Evolutionary conservation across 1,139 yeast species (phyloP), one percentile per base, ranked within the genome.

Genomic region (Hansenula sp.): DNA sequence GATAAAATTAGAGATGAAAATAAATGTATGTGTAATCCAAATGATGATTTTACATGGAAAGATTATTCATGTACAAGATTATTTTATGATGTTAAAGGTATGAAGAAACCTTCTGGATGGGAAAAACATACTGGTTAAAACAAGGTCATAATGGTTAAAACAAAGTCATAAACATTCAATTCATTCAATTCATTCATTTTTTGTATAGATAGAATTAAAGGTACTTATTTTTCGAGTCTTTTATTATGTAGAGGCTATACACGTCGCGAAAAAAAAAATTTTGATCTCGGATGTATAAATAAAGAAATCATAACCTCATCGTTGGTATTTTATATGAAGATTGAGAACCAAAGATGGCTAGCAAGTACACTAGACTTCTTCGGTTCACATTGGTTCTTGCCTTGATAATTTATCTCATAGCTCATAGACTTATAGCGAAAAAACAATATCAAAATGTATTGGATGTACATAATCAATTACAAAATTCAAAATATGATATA

Each of bases 51-150:
- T 45, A 82, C 95, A 36, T 89, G 90, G 87, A 77, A 77, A 59
- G 87, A 82, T 30, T 90, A 85, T 67, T 82, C 95, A 13, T 90
- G 97, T 69, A 83, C 92, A 29, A 70, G 80, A 48, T 75, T 80
- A 58, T 90, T 72, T 69, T 85, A 76, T 68, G 73, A 75, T 39
- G 69, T 81, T 45, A 74, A 75, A 60, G 76, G 76, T 44, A 62
- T 81, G 51, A 69, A 73, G 46, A 80, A 84, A 60, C 95, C 95
- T 44, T 66, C 66, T 45, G 90, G 88, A 33, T 88, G 96, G 96
- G 81, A 79, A 55, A 68, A 75, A 53, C 77, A 69, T 47, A 59
- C 75, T 18, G 55, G 55, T 40, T 51, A 39, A 17, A n/a, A n/a
- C n/a, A n/a, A n/a, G n/a, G n/a, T n/a, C n/a, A n/a, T n/a, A n/a